These are phyloP conservation scores for Penicillium angulare DNA, from an alignment of 495 filamentous ascomycete genomes.

Conservation along the genomic window DNA sequence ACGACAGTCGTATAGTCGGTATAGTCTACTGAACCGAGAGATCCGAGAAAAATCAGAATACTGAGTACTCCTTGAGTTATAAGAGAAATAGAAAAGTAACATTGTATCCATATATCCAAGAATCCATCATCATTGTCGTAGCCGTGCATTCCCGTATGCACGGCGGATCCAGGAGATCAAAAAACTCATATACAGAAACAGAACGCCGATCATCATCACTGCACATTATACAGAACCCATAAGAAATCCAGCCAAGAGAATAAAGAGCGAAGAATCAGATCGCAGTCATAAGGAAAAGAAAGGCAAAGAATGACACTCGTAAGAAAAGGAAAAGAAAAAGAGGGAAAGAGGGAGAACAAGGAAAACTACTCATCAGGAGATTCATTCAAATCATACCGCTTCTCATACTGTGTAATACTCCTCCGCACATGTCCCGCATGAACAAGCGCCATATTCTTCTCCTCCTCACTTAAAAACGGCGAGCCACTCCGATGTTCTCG, in stretches of 20 bases:
- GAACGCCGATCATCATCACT: neutral
- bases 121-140: no score
- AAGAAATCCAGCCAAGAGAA: no score
- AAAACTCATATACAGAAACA: neutral
- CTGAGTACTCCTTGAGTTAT: no score
- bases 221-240: neutral
- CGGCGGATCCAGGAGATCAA: neutral
- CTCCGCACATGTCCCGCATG: conserved; percentile 20
- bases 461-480: conserved; percentile 3
- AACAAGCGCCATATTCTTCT: neutral
- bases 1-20: no score
- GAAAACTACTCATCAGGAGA: conserved; percentile 24
- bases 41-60: no score
- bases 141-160: no score
- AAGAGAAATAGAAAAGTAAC: no score
- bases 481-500: conserved; percentile 28
- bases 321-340: neutral
- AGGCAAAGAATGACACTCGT: neutral
- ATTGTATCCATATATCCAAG: no score
- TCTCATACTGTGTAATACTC: conserved; percentile 28
- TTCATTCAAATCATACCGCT: conserved; percentile 31
- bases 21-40: no score
- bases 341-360: neutral
- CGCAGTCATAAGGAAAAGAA: neutral
- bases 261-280: no score